Percentiles rank a stretch among this genome's conserved stretches.
Conservation (phyloP, 2,329 filamentous ascomycete species). For the Cytospora schulzeri region DNA sequence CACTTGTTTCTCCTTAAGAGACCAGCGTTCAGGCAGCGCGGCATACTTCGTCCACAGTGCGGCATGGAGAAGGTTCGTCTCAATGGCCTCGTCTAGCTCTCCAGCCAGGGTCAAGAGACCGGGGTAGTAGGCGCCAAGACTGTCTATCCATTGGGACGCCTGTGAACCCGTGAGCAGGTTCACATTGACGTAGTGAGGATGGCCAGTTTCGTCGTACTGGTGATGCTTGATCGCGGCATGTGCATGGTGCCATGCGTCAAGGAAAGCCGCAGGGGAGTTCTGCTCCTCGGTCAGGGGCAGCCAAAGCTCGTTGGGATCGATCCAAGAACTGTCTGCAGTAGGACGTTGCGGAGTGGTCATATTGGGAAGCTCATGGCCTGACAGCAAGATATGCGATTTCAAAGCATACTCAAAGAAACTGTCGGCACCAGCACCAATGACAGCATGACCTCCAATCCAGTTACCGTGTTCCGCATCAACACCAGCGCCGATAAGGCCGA, state of each 20-base stretch:
- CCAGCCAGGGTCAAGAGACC: conserved; percentile 84
- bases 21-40: conserved; percentile 94
- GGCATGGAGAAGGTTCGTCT: conserved; percentile 86
- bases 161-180: conserved; percentile 87
- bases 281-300: conserved; percentile 63
- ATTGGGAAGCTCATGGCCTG: conserved; percentile 67
- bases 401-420: conserved; percentile 98
- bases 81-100: conserved; percentile 86
- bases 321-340: conserved; percentile 44
- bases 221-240: conserved; percentile 88
- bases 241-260: conserved; percentile 81
- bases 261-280: conserved; percentile 75
- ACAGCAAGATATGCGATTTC: conserved; percentile 89
- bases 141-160: conserved; percentile 93
- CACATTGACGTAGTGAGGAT: conserved; percentile 91
- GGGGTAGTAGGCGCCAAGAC: conserved; percentile 91
- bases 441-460: conserved; percentile 88
- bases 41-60: conserved; percentile 94
- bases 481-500: conserved; percentile 86
- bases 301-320: conserved; percentile 67
- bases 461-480: conserved; percentile 85
- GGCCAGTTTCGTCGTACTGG: conserved; percentile 80
- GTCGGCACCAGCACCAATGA: conserved; percentile 94
- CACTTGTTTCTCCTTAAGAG: conserved; percentile 77
- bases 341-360: conserved; percentile 45